phyloP scores from a whole-genome alignment of 1,284 basidiomycete genomes.

The Ustilago xerochloae region DNA sequence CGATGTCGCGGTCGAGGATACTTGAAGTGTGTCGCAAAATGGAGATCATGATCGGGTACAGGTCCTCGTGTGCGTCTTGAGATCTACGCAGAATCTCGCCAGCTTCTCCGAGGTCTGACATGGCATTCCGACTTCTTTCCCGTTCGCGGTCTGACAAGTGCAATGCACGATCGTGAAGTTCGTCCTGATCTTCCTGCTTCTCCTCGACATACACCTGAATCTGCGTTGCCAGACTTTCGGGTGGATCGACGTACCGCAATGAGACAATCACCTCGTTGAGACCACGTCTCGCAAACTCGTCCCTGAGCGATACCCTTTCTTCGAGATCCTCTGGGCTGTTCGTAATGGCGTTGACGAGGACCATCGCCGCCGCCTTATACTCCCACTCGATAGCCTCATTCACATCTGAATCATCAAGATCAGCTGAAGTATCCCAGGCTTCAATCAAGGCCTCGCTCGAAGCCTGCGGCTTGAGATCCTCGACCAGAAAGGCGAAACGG shows the following conservation, averaged over 20 bases:
- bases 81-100: slow-evolving; percentile 38
- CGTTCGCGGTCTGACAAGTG: slow-evolving; percentile 18
- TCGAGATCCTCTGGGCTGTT: slow-evolving; percentile 82
- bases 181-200: slow-evolving; percentile 87
- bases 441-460: slow-evolving; percentile 67
- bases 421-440: slow-evolving; percentile 67
- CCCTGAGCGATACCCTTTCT: slow-evolving; percentile 79
- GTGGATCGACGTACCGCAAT: slow-evolving; percentile 79
- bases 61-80: slow-evolving; percentile 58
- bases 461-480: slow-evolving; percentile 73
- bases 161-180: slow-evolving; percentile 71
- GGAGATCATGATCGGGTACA: slow-evolving; percentile 63
- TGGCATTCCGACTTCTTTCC: slow-evolving; percentile 19
- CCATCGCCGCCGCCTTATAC: slow-evolving; percentile 79
- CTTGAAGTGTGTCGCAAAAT: slow-evolving; percentile 72
- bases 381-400: slow-evolving; percentile 75
- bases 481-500: slow-evolving; percentile 82
- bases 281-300: slow-evolving; percentile 82
- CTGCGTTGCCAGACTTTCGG: slow-evolving; percentile 79
- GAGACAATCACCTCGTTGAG: slow-evolving; percentile 84
- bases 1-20: slow-evolving; percentile 75
- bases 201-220: slow-evolving; percentile 85
- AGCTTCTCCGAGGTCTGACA: slow-evolving; percentile 44
- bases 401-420: slow-evolving; percentile 25
- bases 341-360: slow-evolving; percentile 80